Base-by-base conservation (phyloP, 345 rosid genomes). In the Boechera retrofracta region DNA sequence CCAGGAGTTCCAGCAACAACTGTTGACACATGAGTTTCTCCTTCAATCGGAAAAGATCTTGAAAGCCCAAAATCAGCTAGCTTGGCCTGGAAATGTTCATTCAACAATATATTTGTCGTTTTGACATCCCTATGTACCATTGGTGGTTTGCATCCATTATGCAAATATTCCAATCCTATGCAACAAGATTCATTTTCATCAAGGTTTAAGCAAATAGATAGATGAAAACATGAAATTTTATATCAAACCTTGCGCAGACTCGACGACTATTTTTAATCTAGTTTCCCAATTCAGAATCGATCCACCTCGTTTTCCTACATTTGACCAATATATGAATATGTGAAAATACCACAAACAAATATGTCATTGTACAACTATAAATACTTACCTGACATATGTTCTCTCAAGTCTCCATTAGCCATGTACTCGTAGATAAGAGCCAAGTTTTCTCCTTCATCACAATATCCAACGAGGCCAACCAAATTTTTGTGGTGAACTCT, bases 1-100 rank as follows among this genome's bases (percentile, higher is more conserved):
- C 87, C 88, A 1, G 80, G 81, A 58, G 81, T 77, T 71, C 77
- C 77, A 11, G 76, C 81, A 57, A 77, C 81, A 28, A 71, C 72
- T 0, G 81, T 77, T 39, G 81, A 82, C 51, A 73, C 69, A 77
- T 78, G 81, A 57, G 77, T 61, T 38, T 71, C 86, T 18, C 64
- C 73, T 58, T 84, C 89, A 6, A 66, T 49, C 1, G 83, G 83
- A 53, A 81, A 78, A 57, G 64, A 36, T 80, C 75, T 83, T 1
- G 87, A 84, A 10, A 86, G 72, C 4, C 89, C 89, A 57, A 86
- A 87, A 71, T 87, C 87, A 0, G 89, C 72, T 45, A 87, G 26
- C 29, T 84, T 85, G 7, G 86, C 84, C 4, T 83, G 86, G 51
- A 85, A 71, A 28, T 77, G 82, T 4, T 87, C 85, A 41, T 66